These are phyloP conservation scores for Cyclotella baltica DNA, from an alignment of 108 stramenopile species.

Conservation along the genomic window DNA sequence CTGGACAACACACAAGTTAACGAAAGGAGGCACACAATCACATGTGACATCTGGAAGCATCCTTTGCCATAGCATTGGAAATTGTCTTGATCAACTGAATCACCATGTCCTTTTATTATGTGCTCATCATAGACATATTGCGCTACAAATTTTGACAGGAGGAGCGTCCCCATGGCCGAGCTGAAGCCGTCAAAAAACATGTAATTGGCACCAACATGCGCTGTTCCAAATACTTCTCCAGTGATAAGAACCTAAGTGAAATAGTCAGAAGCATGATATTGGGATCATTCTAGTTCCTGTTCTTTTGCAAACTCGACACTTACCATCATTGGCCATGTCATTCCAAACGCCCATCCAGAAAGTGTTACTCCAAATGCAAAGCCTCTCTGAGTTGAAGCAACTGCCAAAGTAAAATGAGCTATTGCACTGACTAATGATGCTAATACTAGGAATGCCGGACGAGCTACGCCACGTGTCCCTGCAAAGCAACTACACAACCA, in stretches of 20 bases:
- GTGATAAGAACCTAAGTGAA: constrained; percentile 49
- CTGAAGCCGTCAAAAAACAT: constrained; percentile 87
- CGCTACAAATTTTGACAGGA: constrained; percentile 80
- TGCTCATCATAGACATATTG: constrained; percentile 81
- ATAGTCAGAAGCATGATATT: not conserved
- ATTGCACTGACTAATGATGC: constrained; percentile 68
- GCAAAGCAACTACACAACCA: constrained; percentile 51
- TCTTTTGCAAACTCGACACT: not conserved
- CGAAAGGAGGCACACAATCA: constrained; percentile 59
- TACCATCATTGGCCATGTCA: constrained; percentile 88
- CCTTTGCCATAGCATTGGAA: constrained; percentile 64
- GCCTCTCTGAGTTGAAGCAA: constrained; percentile 57
- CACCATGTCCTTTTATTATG: constrained; percentile 43
- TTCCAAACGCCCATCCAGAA: constrained; percentile 83
- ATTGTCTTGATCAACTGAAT: constrained; percentile 20
- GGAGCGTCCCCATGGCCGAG: constrained; percentile 83
- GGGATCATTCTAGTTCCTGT: not conserved
- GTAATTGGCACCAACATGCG: constrained; percentile 83
- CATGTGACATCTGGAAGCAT: constrained; percentile 71
- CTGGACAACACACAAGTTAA: constrained; percentile 61
- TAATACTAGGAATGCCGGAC: constrained; percentile 77
- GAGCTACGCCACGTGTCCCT: constrained; percentile 62
- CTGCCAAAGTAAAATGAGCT: constrained; percentile 69
- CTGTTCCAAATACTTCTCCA: constrained; percentile 77
- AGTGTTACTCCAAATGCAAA: constrained; percentile 80